Evolutionary conservation across 371 early-diverging fungal species (phyloP).

Genomic region (Syncephalis plumigaleata): DNA sequence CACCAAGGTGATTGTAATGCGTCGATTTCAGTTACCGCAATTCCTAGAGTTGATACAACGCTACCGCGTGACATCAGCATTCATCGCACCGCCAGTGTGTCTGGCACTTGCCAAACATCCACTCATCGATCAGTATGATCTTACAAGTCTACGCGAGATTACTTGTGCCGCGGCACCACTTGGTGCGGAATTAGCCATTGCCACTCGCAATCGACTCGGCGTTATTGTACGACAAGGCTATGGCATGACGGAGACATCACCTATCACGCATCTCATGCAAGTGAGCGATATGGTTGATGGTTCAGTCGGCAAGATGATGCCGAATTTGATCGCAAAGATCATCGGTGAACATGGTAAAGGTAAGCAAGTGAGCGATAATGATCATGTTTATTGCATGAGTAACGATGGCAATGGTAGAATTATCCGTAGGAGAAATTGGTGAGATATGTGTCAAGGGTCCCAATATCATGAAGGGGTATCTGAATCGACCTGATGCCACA

Average conservation of each 20-base stretch:
- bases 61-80: neutral
- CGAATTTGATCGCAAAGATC: conserved; percentile 47
- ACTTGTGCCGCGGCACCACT: conserved; percentile 74
- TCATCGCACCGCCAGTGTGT: neutral
- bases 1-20: neutral
- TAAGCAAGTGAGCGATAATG: too few species aligned
- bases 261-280: conserved; percentile 11
- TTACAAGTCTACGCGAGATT: conserved; percentile 32
- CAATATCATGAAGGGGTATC: conserved; percentile 59
- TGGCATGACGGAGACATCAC: conserved; percentile 40
- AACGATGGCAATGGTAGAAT: conserved; percentile 13
- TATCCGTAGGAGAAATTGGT: conserved; percentile 33
- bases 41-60: neutral
- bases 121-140: conserved; percentile 36
- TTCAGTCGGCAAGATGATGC: conserved; percentile 43
- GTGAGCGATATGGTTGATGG: conserved; percentile 18
- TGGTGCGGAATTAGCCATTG: conserved; percentile 27
- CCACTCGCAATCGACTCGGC: conserved; percentile 26
- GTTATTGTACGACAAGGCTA: conserved; percentile 49
- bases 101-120: conserved; percentile 14
- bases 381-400: too few species aligned
- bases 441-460: conserved; percentile 69
- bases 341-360: conserved; percentile 36
- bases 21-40: neutral
- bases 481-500: conserved; percentile 49